These are phyloP conservation scores for Aspergillus sclerotiicarbonarius DNA, from an alignment of 495 filamentous ascomycete species.

Conservation along the genomic window DNA sequence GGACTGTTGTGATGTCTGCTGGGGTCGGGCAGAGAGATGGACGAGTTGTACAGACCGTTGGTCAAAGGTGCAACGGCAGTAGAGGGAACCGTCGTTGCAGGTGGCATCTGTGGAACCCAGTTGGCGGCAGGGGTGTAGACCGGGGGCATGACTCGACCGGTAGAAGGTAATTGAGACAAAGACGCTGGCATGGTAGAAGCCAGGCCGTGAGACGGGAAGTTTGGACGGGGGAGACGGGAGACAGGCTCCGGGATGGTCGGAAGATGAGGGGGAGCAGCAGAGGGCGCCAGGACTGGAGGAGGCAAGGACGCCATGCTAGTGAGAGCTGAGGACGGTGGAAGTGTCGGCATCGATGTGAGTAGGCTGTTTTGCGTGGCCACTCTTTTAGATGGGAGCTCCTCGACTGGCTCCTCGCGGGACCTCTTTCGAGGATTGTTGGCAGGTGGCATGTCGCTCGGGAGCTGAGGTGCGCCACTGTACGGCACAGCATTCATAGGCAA, in stretches of 20 bases:
- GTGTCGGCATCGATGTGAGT: slow-evolving; percentile 31
- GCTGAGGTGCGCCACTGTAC: slow-evolving; percentile 27
- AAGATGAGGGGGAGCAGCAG: slow-evolving; percentile 30
- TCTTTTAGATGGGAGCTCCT: slow-evolving; percentile 70
- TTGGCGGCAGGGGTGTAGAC: slow-evolving; percentile 54
- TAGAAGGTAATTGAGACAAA: slow-evolving; percentile 46
- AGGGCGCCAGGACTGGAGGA: slow-evolving; percentile 35
- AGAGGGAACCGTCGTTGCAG: slow-evolving; percentile 22
- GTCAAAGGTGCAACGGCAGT: slow-evolving; percentile 36
- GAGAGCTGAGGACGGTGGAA: slow-evolving; percentile 30
- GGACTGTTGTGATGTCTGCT: slow-evolving; percentile 36
- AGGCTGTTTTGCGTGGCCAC: slow-evolving; percentile 32
- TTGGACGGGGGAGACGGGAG: slow-evolving; percentile 58
- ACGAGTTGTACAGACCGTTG: slow-evolving; percentile 50
- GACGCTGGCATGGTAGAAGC: slow-evolving; percentile 28
- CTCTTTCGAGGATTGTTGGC: slow-evolving; percentile 61
- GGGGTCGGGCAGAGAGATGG: slow-evolving; percentile 50
- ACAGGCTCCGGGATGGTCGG: slow-evolving; percentile 30
- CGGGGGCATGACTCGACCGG: slow-evolving; percentile 57
- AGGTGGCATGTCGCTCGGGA: slow-evolving; percentile 29
- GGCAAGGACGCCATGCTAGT: slow-evolving; percentile 39
- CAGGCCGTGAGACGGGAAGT: slow-evolving; percentile 38
- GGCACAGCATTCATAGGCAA: slow-evolving; percentile 25
- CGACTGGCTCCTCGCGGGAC: slow-evolving; percentile 60
- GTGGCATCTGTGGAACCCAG: slow-evolving; percentile 47